These are phyloP conservation scores for Stipa capillata DNA, from an alignment of 176 grass and related monocot genomes.

Conservation along the genomic window DNA sequence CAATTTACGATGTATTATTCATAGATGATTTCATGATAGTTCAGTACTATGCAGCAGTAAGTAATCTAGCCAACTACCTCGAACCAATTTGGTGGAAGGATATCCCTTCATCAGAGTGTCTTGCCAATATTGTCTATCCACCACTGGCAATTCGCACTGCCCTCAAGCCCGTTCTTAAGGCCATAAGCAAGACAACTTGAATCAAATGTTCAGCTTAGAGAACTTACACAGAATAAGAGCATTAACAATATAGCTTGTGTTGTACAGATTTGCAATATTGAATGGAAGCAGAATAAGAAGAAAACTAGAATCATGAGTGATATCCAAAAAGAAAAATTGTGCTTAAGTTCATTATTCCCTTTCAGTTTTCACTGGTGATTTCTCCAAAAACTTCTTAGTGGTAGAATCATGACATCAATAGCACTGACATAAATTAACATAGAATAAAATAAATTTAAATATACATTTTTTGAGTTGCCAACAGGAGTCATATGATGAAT, in stretches of 20 bases:
- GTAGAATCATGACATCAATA: neutral
- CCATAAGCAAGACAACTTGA: neutral
- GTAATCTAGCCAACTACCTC: conserved; percentile 78
- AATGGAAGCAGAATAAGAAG: neutral
- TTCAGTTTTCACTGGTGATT: too few species aligned
- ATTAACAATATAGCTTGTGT: neutral
- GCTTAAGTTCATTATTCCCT: neutral
- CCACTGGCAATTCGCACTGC: conserved; percentile 75
- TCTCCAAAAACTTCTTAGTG: too few species aligned
- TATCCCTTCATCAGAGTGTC: conserved; percentile 58
- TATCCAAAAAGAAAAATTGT: neutral
- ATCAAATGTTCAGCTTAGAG: neutral
- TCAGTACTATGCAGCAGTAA: conserved; percentile 67
- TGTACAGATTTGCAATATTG: neutral
- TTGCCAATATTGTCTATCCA: conserved; percentile 78
- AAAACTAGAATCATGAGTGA: neutral
- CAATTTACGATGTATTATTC: neutral
- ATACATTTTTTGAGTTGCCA: neutral
- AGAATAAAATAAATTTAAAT: neutral
- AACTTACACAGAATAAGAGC: neutral
- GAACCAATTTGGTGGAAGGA: conserved; percentile 83
- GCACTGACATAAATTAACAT: neutral
- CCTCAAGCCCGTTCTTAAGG: conserved; percentile 77
- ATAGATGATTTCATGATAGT: neutral
- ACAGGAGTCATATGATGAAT: neutral